phyloP scores from a whole-genome alignment of 805 yeast species.

The Saturnispora diversa region DNA sequence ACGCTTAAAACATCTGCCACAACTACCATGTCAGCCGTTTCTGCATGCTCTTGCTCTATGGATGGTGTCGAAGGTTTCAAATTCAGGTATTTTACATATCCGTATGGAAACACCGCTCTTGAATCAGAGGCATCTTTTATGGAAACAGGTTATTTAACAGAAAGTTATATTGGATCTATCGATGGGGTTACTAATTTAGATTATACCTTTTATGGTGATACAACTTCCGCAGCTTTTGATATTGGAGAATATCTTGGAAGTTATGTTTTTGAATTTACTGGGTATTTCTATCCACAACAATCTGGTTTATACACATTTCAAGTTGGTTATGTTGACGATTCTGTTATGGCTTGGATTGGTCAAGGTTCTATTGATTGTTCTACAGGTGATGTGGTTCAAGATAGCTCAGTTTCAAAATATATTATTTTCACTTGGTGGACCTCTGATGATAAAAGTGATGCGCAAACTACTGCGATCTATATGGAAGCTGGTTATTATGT shows the following conservation, averaged over 20 bases:
- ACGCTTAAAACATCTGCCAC: no score
- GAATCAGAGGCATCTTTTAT: neutral
- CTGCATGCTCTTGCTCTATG: no score
- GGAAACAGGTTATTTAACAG: neutral
- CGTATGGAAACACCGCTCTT: neutral
- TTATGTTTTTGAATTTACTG: constrained; percentile 14
- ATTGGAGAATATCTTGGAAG: neutral
- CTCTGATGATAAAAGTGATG: neutral
- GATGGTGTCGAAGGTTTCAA: neutral
- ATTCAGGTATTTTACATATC: neutral
- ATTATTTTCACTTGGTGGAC: constrained; percentile 9
- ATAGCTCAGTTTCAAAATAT: constrained; percentile 4
- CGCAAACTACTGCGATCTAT: constrained; percentile 3
- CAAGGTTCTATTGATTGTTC: constrained; percentile 31
- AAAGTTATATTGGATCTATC: neutral
- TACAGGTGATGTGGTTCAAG: constrained; percentile 9
- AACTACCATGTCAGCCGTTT: no score
- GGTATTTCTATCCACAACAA: constrained; percentile 21
- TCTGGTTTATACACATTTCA: constrained; percentile 26
- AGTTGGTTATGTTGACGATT: constrained; percentile 25
- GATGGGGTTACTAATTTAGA: neutral
- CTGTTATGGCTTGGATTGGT: constrained; percentile 28
- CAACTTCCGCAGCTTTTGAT: neutral
- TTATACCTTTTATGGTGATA: neutral
- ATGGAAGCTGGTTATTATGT: constrained; percentile 13